These are phyloP conservation scores for Didymella exigua DNA, from an alignment of 2,329 filamentous ascomycete genomes.

Conservation along the genomic window DNA sequence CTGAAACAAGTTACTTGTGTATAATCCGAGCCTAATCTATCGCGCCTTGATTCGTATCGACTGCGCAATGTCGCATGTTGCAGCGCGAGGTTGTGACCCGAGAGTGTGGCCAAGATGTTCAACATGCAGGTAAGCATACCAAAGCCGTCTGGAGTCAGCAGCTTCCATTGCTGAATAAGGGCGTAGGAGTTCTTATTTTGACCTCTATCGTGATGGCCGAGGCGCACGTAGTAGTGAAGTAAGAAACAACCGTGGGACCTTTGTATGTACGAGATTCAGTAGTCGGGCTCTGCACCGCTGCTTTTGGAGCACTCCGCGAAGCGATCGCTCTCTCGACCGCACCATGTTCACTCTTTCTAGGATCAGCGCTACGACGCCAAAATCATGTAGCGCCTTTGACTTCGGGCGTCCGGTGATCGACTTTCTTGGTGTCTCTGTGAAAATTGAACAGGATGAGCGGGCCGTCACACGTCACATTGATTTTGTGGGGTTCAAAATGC, in stretches of 20 bases:
- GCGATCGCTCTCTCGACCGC: not conserved
- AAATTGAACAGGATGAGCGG: constrained; percentile 1
- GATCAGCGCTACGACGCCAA: not conserved
- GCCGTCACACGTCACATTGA: not conserved
- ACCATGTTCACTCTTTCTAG: no score
- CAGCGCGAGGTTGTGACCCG: constrained; percentile 17
- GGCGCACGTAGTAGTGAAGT: not conserved
- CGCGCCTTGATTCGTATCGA: not conserved
- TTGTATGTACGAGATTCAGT: not conserved
- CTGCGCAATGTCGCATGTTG: constrained; percentile 15
- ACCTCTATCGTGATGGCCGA: not conserved
- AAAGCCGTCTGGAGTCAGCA: not conserved
- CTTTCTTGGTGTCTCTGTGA: not conserved
- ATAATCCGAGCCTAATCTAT: constrained; percentile 17
- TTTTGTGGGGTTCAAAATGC: not conserved
- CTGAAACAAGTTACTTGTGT: not conserved
- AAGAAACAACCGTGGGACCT: not conserved
- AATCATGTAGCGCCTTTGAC: not conserved
- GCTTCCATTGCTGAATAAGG: not conserved
- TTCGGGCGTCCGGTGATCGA: not conserved
- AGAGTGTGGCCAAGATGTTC: not conserved
- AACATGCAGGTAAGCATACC: constrained; percentile 5
- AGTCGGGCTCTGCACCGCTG: not conserved
- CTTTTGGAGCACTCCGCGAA: not conserved
- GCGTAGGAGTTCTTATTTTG: not conserved